Evolutionary conservation across 441 rosid genomes (phyloP).

Genomic region (Gossypium trilobum): DNA sequence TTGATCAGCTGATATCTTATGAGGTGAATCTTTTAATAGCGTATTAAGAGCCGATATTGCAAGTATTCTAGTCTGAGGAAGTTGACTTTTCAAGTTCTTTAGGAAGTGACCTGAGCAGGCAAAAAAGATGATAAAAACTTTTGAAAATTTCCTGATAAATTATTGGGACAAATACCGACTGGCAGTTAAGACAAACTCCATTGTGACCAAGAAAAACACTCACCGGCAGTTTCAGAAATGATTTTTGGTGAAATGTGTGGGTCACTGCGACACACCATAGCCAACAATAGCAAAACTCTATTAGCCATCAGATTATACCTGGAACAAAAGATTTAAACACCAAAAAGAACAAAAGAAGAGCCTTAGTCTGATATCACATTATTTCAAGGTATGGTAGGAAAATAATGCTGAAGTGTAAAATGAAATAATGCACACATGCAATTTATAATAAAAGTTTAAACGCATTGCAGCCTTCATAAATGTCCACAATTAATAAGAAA

Average conservation of each 20-base stretch:
- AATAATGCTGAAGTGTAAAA: background rate
- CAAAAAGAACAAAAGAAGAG: background rate
- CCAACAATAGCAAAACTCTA: constrained; percentile 86
- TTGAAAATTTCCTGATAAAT: background rate
- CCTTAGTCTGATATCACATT: background rate
- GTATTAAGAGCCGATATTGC: constrained; percentile 97
- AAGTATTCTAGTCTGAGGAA: constrained; percentile 98
- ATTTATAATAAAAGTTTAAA: constrained; percentile 10
- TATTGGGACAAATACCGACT: constrained; percentile 12
- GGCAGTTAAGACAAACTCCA: constrained; percentile 13
- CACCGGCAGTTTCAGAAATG: constrained; percentile 84
- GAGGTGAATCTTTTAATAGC: constrained; percentile 88
- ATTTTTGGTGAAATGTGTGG: constrained; percentile 65
- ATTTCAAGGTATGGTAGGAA: constrained; percentile 16
- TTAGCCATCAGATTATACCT: constrained; percentile 99
- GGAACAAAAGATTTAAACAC: constrained; percentile 19
- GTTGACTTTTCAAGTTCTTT: constrained; percentile 91
- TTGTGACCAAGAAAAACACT: constrained; percentile 26
- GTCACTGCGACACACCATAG: constrained; percentile 76
- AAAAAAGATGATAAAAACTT: constrained; percentile 20
- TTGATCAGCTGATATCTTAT: constrained; percentile 54
- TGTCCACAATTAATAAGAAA: constrained; percentile 4
- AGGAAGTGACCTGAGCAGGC: constrained; percentile 80
- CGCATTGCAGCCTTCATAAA: background rate
- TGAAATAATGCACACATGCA: constrained; percentile 5